Evolutionary conservation across 106 monocot genomes (phyloP), one percentile per base, ranked within the genome.

Genomic region (Dendrobium huoshanense): DNA sequence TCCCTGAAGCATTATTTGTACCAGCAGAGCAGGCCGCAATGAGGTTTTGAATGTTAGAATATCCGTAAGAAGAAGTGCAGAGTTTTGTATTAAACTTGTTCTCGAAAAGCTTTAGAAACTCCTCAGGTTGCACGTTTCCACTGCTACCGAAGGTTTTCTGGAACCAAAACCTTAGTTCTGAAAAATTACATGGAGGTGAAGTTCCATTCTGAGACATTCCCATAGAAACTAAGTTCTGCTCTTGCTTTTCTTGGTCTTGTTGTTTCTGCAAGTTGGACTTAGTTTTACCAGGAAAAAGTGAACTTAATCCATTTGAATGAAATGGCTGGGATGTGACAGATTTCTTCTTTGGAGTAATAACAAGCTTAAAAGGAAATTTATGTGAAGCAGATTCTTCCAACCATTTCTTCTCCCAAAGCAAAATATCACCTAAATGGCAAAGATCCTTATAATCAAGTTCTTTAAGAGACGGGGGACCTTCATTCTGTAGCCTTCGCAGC

Each of bases 371-470:
- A 10, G 94, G 97, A 78, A 84, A 86, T 9, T 13, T 44, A 20
- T 79, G 59, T 41, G 83, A 85, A 73, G 87, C 65, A 59, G 77
- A 77, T 78, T 89, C 90, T 83, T 91, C 85, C 75, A 95, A 58
- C 94, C 90, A 94, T 87, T 88, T 98, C 79, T 90, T 92, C 55
- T 96, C 89, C 2, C 77, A 79, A 78, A 95, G 83, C 81, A 97
- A 79, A 15, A 91, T 54, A 81, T 95, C 79, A 48, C 92, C 83
- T 56, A 94, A 79, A 13, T 85, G 77, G 54, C 77, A 22, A 73
- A 94, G 84, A 77, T 94, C 79, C 41, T 20, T 61, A 64, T 92
- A 84, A 51, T 77, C 72, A 16, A 97, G 88, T 82, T 79, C 55
- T 80, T 73, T 87, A 45, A 97, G 83, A 80, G 82, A 19, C 17